Evolutionary conservation across 2,329 filamentous ascomycete genomes (phyloP).

Genomic region (Microsporum ferrugineum): DNA sequence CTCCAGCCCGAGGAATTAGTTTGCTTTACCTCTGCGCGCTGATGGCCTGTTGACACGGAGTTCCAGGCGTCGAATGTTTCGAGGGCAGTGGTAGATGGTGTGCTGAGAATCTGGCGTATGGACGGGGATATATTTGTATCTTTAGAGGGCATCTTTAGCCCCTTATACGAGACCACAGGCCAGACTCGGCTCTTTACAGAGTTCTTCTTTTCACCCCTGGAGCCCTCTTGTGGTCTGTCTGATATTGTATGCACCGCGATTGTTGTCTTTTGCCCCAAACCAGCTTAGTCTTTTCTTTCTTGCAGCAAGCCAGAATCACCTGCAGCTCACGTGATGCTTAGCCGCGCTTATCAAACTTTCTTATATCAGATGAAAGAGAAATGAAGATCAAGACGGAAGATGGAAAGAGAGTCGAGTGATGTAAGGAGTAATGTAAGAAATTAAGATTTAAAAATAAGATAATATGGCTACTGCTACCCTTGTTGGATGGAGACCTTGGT

Average conservation of each 20-base stretch:
- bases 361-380: not conserved
- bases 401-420: not conserved
- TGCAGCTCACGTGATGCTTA: conserved; percentile 12
- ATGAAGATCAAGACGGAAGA: not conserved
- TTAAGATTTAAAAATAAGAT: conserved; percentile 2
- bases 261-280: conserved; percentile 10
- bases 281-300: not conserved
- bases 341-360: not conserved
- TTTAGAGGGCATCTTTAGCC: conserved; percentile 11
- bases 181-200: not conserved
- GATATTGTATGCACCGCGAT: not conserved
- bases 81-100: conserved; percentile 15
- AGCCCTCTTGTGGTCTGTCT: not conserved
- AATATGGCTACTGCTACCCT: not conserved
- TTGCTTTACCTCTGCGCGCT: conserved; percentile 13
- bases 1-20: conserved; percentile 14
- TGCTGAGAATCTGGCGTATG: conserved; percentile 17
- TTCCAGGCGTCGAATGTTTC: conserved; percentile 18
- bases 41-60: conserved; percentile 17
- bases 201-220: not conserved
- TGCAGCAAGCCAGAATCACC: conserved; percentile 3
- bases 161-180: not conserved
- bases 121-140: conserved; percentile 16
- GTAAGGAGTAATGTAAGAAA: not conserved
- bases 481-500: not conserved